Base-by-base conservation (phyloP, 768 basidiomycete species). In the Naganishia onofrii region DNA sequence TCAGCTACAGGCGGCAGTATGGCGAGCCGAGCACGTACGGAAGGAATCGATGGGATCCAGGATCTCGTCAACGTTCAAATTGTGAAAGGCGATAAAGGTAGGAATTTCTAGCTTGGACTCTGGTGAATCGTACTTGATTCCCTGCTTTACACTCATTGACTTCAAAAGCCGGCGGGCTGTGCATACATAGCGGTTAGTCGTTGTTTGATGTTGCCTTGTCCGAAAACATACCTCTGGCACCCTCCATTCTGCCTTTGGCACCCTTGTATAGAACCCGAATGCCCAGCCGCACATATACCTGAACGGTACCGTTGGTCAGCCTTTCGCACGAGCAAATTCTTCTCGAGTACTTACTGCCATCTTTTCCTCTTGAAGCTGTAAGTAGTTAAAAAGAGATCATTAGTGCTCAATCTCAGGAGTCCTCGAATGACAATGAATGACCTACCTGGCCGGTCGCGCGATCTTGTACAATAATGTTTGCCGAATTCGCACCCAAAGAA, bases 381-480 rank as follows among this genome's bases (percentile, higher is more conserved):
- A n/a, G 34, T 34, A 38, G 38, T 23, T 28, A 28, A 12, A n/a
- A n/a, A n/a, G n/a, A 67, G 17, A 28, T 7, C 13, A 5, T 26
- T 46, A 48, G 48, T 48, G 13, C n/a, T n/a, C n/a, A n/a, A n/a
- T n/a, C n/a, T n/a, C n/a, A n/a, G n/a, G n/a, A n/a, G n/a, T n/a
- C n/a, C n/a, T n/a, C n/a, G n/a, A n/a, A n/a, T n/a, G n/a, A n/a
- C n/a, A n/a, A n/a, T n/a, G n/a, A n/a, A n/a, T n/a, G 17, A 68
- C 67, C 23, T 9, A 90, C 60, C 60, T 63, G 60, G 0, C 95
- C 95, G 0, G 92, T 93, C 80, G 87, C 81, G 17, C 95, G 85
- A 78, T 97, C 93, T 82, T 98, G 95, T 0, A 99, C 94, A 70
- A 97, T 92, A 74, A 99, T 96, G 78, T 99, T 99, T 29, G 93